phyloP scores from a whole-genome alignment of 164 flowering plant genomes.

The Nymphaea colorata region DNA sequence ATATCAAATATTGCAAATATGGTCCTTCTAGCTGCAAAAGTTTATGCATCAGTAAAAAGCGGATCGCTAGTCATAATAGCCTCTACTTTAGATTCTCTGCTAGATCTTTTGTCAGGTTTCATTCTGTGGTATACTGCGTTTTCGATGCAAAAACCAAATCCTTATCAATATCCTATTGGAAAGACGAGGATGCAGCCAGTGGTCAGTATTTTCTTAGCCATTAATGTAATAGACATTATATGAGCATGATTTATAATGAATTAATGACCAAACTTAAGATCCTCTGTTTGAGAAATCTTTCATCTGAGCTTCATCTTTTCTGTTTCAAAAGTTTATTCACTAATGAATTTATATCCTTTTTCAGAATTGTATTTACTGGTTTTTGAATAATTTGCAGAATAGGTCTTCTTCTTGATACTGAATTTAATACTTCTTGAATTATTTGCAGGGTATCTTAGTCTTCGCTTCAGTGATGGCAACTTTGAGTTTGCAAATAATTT shows the following conservation, averaged over 20 bases:
- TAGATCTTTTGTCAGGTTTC: conserved; percentile 78
- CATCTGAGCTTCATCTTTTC: too few species aligned
- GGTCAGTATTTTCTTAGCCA: conserved; percentile 20
- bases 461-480: conserved; percentile 78
- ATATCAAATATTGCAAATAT: conserved; percentile 51
- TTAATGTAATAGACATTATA: too few species aligned
- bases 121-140: conserved; percentile 76
- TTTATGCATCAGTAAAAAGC: conserved; percentile 67
- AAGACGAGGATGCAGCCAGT: conserved; percentile 88
- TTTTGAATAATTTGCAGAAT: too few species aligned
- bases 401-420: too few species aligned
- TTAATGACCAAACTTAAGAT: too few species aligned
- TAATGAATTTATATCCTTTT: too few species aligned
- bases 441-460: conserved; percentile 42
- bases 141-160: conserved; percentile 71
- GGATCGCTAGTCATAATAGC: conserved; percentile 81
- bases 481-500: conserved; percentile 47
- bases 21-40: conserved; percentile 60
- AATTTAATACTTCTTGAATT: too few species aligned
- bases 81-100: conserved; percentile 68
- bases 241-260: too few species aligned
- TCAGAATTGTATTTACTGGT: too few species aligned
- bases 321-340: too few species aligned
- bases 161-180: conserved; percentile 63
- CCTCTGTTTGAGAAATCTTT: too few species aligned